Base-by-base conservation (phyloP, 2,329 filamentous ascomycete species). In the Diaporthe sp. region DNA sequence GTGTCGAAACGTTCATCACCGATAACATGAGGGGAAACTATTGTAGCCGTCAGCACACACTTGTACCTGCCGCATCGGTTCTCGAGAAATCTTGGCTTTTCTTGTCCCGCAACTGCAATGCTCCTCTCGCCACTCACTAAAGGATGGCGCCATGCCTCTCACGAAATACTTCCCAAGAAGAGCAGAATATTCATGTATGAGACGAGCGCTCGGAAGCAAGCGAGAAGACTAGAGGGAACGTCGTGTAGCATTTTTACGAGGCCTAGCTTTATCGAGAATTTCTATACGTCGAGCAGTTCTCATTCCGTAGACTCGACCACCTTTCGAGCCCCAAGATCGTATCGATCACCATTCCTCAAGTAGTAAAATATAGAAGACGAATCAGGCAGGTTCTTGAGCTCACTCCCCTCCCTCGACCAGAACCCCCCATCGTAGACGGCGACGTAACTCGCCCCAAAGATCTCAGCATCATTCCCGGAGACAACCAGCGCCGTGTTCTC, bases 401-500 rank as follows among this genome's bases (percentile, higher is more conserved):
- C 72, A 25, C 79, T 81, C 1, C 81, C 82, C 76, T 83, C 81
- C 13, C 82, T 78, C 17, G 78, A 80, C 81, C 81, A 83, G 75
- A 83, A 82, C 0, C 78, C 75, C 0, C 81, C 79, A 25, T 83
- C 82, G 61, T 82, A 83, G n/a, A 83, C 74, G 15, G 80, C 77
- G 28, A 81, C 79, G 55, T 83, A 83, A n/a, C 78, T 82, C 5
- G 79, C 80, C 9, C 81, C 80, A 22, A 81, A 77, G 3, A 83
- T 79, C 25, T 78, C 77, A 10, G 80, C 81, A 7, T 78, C 73
- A 58, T 83, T 81, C 72, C 79, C 78, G 0, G 79, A 78, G 4
- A 83, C 81, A 1, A 83, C 79, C 5, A 83, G 77, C 12, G 82
- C 82, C 39, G 82, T 83, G 60, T 82, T 82, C 79, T 83, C 81